A percentile compares a stretch with the other conserved stretches of the same genome.
Evolutionary conservation across 2,329 filamentous ascomycete species (phyloP).

Genomic region (Hyphodiscus sp.): DNA sequence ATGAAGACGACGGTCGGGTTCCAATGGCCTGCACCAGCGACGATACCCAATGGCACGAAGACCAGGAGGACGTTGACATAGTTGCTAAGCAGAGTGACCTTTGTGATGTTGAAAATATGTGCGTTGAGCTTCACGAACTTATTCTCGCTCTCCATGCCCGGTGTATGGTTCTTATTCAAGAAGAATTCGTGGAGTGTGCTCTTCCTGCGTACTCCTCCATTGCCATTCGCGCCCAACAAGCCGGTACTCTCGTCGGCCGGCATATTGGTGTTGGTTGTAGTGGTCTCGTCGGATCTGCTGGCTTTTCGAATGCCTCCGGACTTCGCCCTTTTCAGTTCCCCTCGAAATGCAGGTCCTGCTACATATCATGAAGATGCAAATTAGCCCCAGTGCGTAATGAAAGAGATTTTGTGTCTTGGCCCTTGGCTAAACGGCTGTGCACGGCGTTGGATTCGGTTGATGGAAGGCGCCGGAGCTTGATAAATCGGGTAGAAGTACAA

Average conservation of each 20-base stretch:
- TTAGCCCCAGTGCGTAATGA: neutral
- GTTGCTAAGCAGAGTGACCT: constrained; percentile 27
- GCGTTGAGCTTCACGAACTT: constrained; percentile 18
- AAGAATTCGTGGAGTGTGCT: constrained; percentile 21
- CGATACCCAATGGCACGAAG: constrained; percentile 72
- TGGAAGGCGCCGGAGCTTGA: neutral
- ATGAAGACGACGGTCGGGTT: constrained; percentile 48
- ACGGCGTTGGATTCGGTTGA: neutral
- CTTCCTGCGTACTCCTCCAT: constrained; percentile 11
- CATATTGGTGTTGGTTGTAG: neutral
- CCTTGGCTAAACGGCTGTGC: constrained; percentile 1
- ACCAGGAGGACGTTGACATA: constrained; percentile 72
- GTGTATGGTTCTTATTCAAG: constrained; percentile 21
- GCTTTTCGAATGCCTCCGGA: neutral
- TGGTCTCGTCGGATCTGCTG: neutral
- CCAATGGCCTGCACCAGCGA: constrained; percentile 44
- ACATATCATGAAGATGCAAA: neutral
- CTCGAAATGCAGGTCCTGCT: neutral
- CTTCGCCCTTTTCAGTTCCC: neutral
- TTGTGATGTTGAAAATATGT: constrained; percentile 20
- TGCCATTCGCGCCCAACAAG: constrained; percentile 16
- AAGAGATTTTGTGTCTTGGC: neutral
- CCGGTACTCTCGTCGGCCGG: constrained; percentile 16
- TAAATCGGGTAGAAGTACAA: neutral
- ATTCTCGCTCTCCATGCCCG: constrained; percentile 24